A percentile compares a stretch with the other conserved stretches of the same genome.
Conservation (phyloP, 805 yeast genomes). For the Ogataea philodendri region DNA sequence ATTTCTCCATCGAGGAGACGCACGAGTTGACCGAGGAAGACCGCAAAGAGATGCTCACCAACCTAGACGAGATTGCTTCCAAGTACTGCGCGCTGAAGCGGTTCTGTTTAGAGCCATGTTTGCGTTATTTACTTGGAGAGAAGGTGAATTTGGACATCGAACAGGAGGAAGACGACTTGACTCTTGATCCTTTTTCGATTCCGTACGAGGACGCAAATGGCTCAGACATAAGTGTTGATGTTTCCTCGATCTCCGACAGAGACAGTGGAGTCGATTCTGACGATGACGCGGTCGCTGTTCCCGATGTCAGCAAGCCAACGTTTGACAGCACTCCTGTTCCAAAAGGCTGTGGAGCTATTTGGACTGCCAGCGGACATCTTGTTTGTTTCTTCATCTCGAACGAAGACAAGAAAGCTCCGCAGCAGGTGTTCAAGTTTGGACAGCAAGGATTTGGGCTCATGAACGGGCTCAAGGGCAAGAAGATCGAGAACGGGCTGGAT, state of each 20-base stretch:
- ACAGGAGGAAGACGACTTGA: constrained; percentile 25
- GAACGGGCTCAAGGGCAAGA: constrained; percentile 30
- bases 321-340: constrained; percentile 88
- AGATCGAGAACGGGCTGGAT: constrained; percentile 24
- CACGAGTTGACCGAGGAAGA: constrained; percentile 56
- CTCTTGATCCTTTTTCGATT: constrained; percentile 31
- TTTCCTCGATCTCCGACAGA: constrained; percentile 16
- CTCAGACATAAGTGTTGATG: constrained; percentile 25
- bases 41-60: constrained; percentile 48
- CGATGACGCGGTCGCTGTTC: constrained; percentile 23
- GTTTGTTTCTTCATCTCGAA: constrained; percentile 79
- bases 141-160: constrained; percentile 48
- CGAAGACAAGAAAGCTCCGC: constrained; percentile 40
- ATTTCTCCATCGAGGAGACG: constrained; percentile 73
- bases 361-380: constrained; percentile 76
- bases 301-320: constrained; percentile 27
- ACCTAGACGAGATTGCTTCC: constrained; percentile 53
- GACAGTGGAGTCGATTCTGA: constrained; percentile 23
- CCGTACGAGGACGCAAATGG: constrained; percentile 31
- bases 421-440: constrained; percentile 45
- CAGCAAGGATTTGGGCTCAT: constrained; percentile 51
- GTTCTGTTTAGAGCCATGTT: constrained; percentile 77
- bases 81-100: constrained; percentile 54
- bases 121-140: constrained; percentile 81
- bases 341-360: constrained; percentile 87